Conservation (phyloP, 192 early-diverging fungal species). For the Kappamyces sp. region DNA sequence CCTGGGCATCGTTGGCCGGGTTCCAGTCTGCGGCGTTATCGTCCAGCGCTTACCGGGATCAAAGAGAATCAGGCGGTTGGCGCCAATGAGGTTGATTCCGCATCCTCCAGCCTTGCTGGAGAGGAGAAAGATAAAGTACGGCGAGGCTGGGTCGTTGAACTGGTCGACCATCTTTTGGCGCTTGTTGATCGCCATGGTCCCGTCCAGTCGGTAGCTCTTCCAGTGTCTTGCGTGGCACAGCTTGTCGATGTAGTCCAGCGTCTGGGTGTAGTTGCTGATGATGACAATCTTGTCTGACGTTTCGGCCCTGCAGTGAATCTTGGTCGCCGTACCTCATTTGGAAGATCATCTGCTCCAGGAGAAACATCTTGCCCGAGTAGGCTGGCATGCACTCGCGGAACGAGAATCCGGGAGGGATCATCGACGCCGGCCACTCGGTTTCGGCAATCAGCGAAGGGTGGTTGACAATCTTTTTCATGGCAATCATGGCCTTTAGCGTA, state of each 20-base stretch:
- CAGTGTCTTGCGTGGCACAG: conserved; percentile 71
- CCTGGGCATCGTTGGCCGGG: conserved; percentile 76
- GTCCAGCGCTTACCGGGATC: too few species aligned
- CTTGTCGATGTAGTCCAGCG: conserved; percentile 88
- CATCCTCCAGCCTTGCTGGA: conserved; percentile 99
- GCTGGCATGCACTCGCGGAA: conserved; percentile 38
- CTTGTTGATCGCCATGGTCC: conserved; percentile 85
- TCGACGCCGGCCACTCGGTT: background rate
- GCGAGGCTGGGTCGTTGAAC: conserved; percentile 86
- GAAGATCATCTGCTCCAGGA: conserved; percentile 42
- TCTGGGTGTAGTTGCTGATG: conserved; percentile 98
- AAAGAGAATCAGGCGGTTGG: conserved; percentile 92
- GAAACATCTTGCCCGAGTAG: conserved; percentile 85
- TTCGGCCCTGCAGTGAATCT: conserved; percentile 43
- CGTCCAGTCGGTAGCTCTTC: conserved; percentile 80
- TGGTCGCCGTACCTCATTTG: conserved; percentile 32
- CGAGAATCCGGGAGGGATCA: conserved; percentile 29
- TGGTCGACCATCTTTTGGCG: conserved; percentile 91
- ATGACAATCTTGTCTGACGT: conserved; percentile 93
- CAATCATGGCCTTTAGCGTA: conserved; percentile 83
- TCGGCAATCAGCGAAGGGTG: conserved; percentile 77
- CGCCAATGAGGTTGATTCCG: conserved; percentile 96
- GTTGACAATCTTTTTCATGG: conserved; percentile 95
- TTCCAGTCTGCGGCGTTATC: too few species aligned
- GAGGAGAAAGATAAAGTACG: conserved; percentile 89